Conservation (phyloP, 2,329 filamentous ascomycete species). For the Tolypocladium guangdongense region DNA sequence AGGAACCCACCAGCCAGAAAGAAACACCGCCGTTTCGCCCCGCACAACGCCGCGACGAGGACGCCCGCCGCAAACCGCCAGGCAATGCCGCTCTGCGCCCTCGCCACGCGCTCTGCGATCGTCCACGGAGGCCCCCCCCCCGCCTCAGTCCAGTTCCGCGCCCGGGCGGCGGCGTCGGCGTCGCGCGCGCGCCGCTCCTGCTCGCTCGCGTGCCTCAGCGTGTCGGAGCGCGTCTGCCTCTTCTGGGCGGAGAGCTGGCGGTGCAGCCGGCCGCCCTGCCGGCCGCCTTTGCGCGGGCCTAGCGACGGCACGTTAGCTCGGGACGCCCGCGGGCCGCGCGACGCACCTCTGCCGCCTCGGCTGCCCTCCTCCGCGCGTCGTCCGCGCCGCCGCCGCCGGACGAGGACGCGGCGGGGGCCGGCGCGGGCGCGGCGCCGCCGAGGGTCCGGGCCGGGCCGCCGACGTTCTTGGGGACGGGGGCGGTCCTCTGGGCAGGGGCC, state of each 20-base stretch:
- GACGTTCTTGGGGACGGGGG: slow-evolving; percentile 40
- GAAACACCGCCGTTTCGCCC: neutral
- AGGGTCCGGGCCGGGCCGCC: slow-evolving; percentile 52
- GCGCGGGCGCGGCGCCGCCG: slow-evolving; percentile 33
- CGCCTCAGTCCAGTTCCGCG: slow-evolving; percentile 21
- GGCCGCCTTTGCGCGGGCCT: slow-evolving; percentile 58
- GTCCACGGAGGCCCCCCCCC: neutral
- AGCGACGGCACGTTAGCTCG: slow-evolving; percentile 4
- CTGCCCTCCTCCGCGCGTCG: slow-evolving; percentile 63
- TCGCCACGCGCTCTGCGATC: neutral
- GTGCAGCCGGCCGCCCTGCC: slow-evolving; percentile 54
- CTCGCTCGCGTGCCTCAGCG: slow-evolving; percentile 55
- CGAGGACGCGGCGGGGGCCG: slow-evolving; percentile 6
- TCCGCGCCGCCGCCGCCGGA: slow-evolving; percentile 21
- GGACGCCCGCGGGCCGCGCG: neutral
- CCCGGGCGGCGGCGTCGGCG: slow-evolving; percentile 45
- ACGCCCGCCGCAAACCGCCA: neutral
- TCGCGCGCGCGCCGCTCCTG: slow-evolving; percentile 56
- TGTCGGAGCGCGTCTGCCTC: slow-evolving; percentile 57
- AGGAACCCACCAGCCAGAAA: neutral
- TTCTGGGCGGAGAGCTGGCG: slow-evolving; percentile 65
- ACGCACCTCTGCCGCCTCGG: slow-evolving; percentile 74
- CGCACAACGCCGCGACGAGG: neutral
- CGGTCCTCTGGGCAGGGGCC: slow-evolving; percentile 32
- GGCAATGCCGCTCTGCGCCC: neutral